Base-by-base conservation (phyloP, 345 rosid genomes). In the Dipteronia dyeriana region DNA sequence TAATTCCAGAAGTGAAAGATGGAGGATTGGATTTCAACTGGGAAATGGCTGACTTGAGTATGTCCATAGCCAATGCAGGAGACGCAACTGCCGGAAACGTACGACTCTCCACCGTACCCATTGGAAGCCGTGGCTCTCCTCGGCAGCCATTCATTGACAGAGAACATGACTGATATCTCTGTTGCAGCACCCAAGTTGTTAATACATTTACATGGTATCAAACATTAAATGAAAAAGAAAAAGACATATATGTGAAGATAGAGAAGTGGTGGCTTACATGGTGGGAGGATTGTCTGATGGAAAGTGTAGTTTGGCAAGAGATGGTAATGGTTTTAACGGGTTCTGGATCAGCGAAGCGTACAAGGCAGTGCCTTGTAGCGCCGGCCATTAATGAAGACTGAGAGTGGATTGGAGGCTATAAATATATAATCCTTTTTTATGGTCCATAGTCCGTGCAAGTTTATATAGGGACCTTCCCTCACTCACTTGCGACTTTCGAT, bases 141-240 rank as follows among this genome's bases (percentile, higher is more conserved):
- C 84, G 80, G 83, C 97, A 90, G 14, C 98, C 98, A 79, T 91
- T 92, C 98, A 93, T 92, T 53, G 92, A 90, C 70, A 90, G 38
- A 1, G 87, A 81, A 82, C 84, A 77, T 3, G 80, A 26, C 76
- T 77, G 82, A 43, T 76, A 64, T 80, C 84, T 84, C 88, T 87
- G 86, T 17, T 61, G 51, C 26, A 26, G 26, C 38, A 34, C 6
- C n/a, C 43, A 22, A 6, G 12, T 22, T 9, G 25, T 25, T 14
- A 38, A 38, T 41, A 39, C 13, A 23, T 54, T 12, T 45, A 10
- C 13, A 45, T 10, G 13, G 49, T 11, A 7, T 25, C n/a, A 69
- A 71, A 20, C 12, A 34, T 38, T 56, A 54, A 16, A 45, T 9
- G 51, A 31, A 2, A 45, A 22, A 13, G 9, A 13, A 23, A 56